Evolutionary conservation across 2,329 filamentous ascomycete species (phyloP).

Genomic region (Exophiala alcalophila): DNA sequence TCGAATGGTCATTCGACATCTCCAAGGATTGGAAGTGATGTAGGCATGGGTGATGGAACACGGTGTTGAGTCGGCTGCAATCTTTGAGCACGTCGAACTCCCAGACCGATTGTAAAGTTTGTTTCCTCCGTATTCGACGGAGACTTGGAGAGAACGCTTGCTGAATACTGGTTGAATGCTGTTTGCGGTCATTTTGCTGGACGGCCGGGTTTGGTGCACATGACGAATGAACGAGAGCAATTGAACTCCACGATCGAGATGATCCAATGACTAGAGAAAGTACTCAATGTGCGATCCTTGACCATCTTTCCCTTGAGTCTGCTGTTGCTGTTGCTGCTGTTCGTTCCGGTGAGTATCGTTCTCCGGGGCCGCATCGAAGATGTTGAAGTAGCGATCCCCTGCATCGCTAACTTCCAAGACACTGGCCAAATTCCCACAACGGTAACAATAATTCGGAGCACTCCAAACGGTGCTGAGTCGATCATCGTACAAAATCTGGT

Average conservation of each 20-base stretch:
- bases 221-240: too few species aligned
- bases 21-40: conserved; percentile 81
- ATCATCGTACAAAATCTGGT: conserved; percentile 94
- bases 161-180: too few species aligned
- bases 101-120: too few species aligned
- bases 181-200: too few species aligned
- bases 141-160: too few species aligned
- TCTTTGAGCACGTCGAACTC: not conserved
- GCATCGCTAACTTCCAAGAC: conserved; percentile 93
- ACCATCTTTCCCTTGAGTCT: conserved; percentile 55
- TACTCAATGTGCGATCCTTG: conserved; percentile 69
- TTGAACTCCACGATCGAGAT: conserved; percentile 3
- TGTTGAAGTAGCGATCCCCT: conserved; percentile 93
- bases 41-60: not conserved
- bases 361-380: conserved; percentile 94
- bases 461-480: conserved; percentile 95
- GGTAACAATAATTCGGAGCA: conserved; percentile 92
- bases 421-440: conserved; percentile 95
- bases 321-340: conserved; percentile 64
- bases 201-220: too few species aligned
- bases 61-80: not conserved
- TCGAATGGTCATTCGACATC: conserved; percentile 96
- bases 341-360: conserved; percentile 85
- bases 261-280: conserved; percentile 50
- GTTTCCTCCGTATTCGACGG: too few species aligned